Base-by-base conservation (phyloP, 2,329 filamentous ascomycete species). In the Calonectria pseudoreteaudii region DNA sequence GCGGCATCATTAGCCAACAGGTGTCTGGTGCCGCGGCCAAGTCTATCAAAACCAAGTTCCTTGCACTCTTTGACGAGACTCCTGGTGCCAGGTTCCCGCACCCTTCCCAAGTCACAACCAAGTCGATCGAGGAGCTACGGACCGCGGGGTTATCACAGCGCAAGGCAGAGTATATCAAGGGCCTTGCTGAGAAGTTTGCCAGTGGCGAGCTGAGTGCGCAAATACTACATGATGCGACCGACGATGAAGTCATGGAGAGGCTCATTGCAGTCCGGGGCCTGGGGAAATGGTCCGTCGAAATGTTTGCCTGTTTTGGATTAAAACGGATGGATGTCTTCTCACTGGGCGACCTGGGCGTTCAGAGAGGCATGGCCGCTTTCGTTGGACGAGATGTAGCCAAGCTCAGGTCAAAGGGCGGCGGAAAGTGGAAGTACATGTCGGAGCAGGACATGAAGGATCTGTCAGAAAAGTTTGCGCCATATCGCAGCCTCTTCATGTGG, bases 361-460 rank as follows among this genome's bases (percentile, higher is more conserved):
- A 98, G 90, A 89, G 96, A 80, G 97, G 97, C 13, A 98, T 98
- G 93, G 97, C 97, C 1, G 93, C 94, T 0, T 96, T 97, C 82
- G 89, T 93, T 62, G 97, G 97, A 1, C 91, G 91, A 73, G 95
- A 98, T 82, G 92, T 98, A 28, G 91, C 88, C 58, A 98, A 96
- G 85, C 86, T 98, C 73, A 98, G 97, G 86, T 88, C 86, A 44
- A 92, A 92, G 31, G 93, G 93, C 38, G 94, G 94, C 23, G 31
- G 56, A 56, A 98, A 98, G 87, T 98, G 95, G 93, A 98, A 98
- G 87, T 99, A 98, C 84, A 98, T 98, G 95, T 91, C 90, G 44
- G 97, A 98, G 86, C 91, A 92, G 82, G 97, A 98, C 74, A 98
- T 99, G 97, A 83, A 93, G 74, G 94, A 95, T 77, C 89, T 95